A percentile compares a stretch with the other conserved stretches of the same genome.
Conservation (phyloP, 345 rosid species). For the Passiflora organensis region DNA sequence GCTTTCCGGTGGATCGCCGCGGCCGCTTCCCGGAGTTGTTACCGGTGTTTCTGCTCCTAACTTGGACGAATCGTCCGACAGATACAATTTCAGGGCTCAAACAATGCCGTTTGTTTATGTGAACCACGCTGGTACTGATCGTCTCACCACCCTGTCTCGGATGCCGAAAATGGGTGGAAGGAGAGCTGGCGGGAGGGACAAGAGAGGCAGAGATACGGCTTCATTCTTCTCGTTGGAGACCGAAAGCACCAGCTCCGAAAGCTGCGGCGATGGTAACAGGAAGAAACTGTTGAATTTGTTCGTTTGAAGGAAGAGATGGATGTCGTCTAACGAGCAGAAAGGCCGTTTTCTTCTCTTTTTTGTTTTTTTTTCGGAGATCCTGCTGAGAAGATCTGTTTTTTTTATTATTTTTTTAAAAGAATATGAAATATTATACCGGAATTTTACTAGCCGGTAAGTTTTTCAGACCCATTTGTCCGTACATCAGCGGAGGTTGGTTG, state of each 20-base stretch:
- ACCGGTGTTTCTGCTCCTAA: conserved; percentile 15
- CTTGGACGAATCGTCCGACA: conserved; percentile 26
- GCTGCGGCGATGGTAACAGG: conserved; percentile 24
- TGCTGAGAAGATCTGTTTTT: too few relatives aligned
- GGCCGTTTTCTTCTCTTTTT: too few relatives aligned
- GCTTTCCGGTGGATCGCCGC: conserved; percentile 35
- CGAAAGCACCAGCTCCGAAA: conserved; percentile 28
- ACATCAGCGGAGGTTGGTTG: too few relatives aligned
- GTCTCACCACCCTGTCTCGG: conserved; percentile 22
- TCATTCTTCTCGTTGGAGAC: conserved; percentile 33
- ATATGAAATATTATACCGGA: too few relatives aligned
- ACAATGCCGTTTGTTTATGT: conserved; percentile 19
- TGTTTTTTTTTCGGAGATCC: too few relatives aligned
- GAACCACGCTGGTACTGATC: conserved; percentile 21
- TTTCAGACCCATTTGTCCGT: too few relatives aligned
- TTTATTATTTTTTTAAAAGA: too few relatives aligned
- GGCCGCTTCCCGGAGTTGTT: conserved; percentile 32
- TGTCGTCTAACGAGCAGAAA: conserved; percentile 2
- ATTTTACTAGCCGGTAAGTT: too few relatives aligned
- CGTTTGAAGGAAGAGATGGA: conserved; percentile 24
- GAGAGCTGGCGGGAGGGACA: conserved; percentile 25
- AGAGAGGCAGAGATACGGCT: conserved; percentile 21
- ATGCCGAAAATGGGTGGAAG: conserved; percentile 21
- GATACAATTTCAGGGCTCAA: conserved; percentile 13
- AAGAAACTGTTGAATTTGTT: conserved; percentile 66